phyloP scores from a whole-genome alignment of 148 eudicot species.

The Simmondsia chinensis region DNA sequence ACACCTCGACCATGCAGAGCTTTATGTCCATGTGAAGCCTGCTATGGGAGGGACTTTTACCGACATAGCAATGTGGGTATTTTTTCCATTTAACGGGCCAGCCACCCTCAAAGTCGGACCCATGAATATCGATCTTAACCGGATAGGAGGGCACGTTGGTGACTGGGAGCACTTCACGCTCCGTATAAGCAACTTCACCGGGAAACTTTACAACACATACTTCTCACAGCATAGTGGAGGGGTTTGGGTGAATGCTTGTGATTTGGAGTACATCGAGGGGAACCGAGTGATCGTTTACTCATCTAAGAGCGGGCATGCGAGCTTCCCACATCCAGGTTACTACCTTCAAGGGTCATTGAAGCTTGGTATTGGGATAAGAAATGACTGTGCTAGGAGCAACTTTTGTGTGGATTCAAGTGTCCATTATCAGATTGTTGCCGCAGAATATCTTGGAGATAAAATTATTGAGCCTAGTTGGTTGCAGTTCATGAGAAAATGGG shows the following conservation, averaged over 20 bases:
- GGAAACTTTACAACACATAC: constrained; percentile 58
- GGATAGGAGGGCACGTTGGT: constrained; percentile 69
- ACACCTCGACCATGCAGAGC: constrained; percentile 49
- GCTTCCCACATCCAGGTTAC: constrained; percentile 60
- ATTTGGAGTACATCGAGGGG: constrained; percentile 71
- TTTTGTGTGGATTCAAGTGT: constrained; percentile 52
- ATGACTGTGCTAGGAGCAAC: constrained; percentile 57
- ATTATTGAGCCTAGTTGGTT: constrained; percentile 64
- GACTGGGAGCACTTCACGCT: constrained; percentile 96
- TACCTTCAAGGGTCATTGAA: constrained; percentile 64
- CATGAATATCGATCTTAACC: constrained; percentile 30
- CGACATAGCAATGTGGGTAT: constrained; percentile 87
- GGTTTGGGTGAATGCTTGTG: constrained; percentile 52
- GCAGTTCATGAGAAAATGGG: constrained; percentile 89
- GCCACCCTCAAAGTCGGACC: constrained; percentile 65
- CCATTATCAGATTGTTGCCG: constrained; percentile 55
- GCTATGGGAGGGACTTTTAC: constrained; percentile 78
- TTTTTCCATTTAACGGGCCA: constrained; percentile 86
- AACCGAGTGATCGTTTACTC: constrained; percentile 60
- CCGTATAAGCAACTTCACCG: constrained; percentile 79
- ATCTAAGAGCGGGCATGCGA: constrained; percentile 75
- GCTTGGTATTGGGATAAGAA: constrained; percentile 77
- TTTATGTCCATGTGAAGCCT: constrained; percentile 86
- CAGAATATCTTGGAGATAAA: constrained; percentile 62
- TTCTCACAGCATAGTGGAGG: constrained; percentile 93